A percentile compares a stretch with the other conserved stretches of the same genome.
phyloP scores from a whole-genome alignment of 352 stramenopile genomes.

The Pythium volutum region DNA sequence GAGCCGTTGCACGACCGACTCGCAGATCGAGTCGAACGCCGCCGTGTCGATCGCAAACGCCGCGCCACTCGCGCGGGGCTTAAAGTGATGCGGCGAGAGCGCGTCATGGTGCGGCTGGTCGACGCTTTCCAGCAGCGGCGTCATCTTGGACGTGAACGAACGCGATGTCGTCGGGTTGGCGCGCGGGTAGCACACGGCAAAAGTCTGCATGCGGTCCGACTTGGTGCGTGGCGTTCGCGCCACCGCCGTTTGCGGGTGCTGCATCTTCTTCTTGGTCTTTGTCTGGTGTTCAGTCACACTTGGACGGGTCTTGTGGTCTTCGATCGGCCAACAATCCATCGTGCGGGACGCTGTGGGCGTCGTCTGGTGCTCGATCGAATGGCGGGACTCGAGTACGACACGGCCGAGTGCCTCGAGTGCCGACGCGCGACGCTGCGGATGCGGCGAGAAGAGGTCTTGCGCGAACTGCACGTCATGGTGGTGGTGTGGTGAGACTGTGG shows the following conservation, averaged over 20 bases:
- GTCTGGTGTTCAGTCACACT: background rate
- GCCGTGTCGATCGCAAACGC: constrained; percentile 8
- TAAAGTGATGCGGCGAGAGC: too few relatives aligned
- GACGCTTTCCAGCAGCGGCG: constrained; percentile 3
- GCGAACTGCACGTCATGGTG: constrained; percentile 46
- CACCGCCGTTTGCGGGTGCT: too few relatives aligned
- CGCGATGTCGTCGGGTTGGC: constrained; percentile 16
- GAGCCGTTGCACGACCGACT: constrained; percentile 46
- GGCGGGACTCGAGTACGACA: constrained; percentile 32
- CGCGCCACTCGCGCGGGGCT: background rate
- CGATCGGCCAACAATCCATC: constrained; percentile 37
- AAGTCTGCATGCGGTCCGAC: constrained; percentile 24
- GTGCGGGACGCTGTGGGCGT: constrained; percentile 19
- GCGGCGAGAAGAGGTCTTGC: constrained; percentile 57
- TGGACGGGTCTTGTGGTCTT: constrained; percentile 27
- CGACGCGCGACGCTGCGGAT: constrained; percentile 43
- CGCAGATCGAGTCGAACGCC: constrained; percentile 56
- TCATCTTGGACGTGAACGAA: background rate
- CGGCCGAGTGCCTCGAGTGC: constrained; percentile 51
- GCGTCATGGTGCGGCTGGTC: background rate
- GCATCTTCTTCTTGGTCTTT: too few relatives aligned
- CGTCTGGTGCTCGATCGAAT: constrained; percentile 13
- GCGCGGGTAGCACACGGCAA: constrained; percentile 19
- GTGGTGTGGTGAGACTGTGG: too few relatives aligned
- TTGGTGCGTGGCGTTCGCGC: constrained; percentile 9